A percentile compares a stretch with the other conserved stretches of the same genome.
Evolutionary conservation across 805 yeast genomes (phyloP).

Genomic region (Candida caryicola): DNA sequence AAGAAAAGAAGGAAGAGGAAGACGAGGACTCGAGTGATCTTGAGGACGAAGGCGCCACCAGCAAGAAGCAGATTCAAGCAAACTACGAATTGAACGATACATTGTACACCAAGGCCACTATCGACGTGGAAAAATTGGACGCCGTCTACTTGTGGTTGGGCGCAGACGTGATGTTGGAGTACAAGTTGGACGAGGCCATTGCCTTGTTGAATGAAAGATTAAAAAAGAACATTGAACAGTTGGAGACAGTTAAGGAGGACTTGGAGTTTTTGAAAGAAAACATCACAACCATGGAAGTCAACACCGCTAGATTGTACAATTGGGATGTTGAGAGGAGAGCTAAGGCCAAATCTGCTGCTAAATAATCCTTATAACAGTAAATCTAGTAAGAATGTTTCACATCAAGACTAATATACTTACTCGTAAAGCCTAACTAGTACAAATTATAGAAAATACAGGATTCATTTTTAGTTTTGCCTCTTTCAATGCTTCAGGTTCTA

Average conservation of each 20-base stretch:
- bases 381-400: too few species aligned
- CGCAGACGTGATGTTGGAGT: constrained; percentile 96
- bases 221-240: constrained; percentile 56
- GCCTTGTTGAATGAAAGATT: constrained; percentile 63
- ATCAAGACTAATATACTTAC: too few species aligned
- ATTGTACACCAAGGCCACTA: constrained; percentile 75
- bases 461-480: too few species aligned
- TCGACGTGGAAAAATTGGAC: constrained; percentile 54
- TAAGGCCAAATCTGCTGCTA: constrained; percentile 18
- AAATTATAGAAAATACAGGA: too few species aligned
- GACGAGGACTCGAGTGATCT: constrained; percentile 23
- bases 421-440: too few species aligned
- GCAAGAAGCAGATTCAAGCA: constrained; percentile 40
- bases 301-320: constrained; percentile 86
- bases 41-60: constrained; percentile 20
- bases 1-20: constrained; percentile 41
- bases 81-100: constrained; percentile 94
- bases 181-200: constrained; percentile 84
- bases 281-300: constrained; percentile 96
- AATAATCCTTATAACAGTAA: not conserved
- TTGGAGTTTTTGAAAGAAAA: constrained; percentile 80
- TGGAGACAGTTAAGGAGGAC: constrained; percentile 71
- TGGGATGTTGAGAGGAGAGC: constrained; percentile 84
- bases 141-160: constrained; percentile 92
- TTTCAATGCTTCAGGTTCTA: constrained; percentile 46